A percentile compares a stretch with the other conserved stretches of the same genome.
phyloP scores from a whole-genome alignment of 2,329 filamentous ascomycete genomes.

The Exophiala lecanii-corni region DNA sequence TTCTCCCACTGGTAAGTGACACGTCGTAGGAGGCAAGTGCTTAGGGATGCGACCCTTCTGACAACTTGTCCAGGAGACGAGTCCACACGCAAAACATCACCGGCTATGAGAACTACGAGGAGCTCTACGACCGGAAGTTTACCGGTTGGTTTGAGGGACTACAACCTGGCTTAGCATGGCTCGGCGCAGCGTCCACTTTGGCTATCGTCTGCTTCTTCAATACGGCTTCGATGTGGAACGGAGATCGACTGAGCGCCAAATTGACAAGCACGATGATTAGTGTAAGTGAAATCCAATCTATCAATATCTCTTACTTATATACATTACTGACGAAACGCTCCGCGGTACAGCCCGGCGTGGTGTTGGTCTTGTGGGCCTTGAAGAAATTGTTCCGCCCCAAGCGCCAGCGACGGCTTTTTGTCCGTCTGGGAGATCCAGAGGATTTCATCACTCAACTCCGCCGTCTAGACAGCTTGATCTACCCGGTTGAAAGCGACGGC shows the following conservation, averaged over 20 bases:
- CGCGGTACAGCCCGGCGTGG: too few relatives aligned
- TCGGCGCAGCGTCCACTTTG: conserved; percentile 6
- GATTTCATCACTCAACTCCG: too few relatives aligned
- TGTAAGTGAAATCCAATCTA: too few relatives aligned
- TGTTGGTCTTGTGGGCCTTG: too few relatives aligned
- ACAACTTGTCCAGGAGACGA: not conserved
- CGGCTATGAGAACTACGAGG: not conserved
- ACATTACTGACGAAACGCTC: too few relatives aligned
- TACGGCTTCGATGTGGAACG: conserved; percentile 13
- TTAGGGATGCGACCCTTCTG: not conserved
- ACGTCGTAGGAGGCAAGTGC: not conserved
- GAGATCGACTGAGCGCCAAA: conserved; percentile 3
- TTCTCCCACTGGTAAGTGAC: conserved; percentile 30
- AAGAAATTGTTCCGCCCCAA: too few relatives aligned
- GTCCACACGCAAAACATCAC: not conserved
- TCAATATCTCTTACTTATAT: too few relatives aligned
- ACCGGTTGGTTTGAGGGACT: conserved; percentile 4
- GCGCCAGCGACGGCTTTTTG: too few relatives aligned
- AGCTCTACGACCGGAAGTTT: conserved; percentile 1
- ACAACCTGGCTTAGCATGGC: conserved; percentile 8
- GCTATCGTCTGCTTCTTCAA: conserved; percentile 13
- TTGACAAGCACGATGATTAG: too few relatives aligned
- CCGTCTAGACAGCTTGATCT: too few relatives aligned
- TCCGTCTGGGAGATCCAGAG: too few relatives aligned
- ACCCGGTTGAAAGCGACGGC: too few relatives aligned